Evolutionary conservation across 1,139 yeast genomes (phyloP).

Genomic region (Candida dubliniensis): DNA sequence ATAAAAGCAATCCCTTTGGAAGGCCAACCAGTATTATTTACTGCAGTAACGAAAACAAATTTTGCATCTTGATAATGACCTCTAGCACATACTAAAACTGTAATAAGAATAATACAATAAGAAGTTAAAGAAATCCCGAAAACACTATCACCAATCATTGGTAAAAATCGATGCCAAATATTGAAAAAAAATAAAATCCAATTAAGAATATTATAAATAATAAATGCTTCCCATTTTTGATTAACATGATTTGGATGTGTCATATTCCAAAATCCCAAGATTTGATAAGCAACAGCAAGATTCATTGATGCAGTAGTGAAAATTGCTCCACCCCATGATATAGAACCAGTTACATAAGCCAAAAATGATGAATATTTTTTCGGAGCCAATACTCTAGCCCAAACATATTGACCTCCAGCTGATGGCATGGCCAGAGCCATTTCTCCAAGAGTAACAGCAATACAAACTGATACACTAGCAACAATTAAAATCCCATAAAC

Average conservation of each 20-base stretch:
- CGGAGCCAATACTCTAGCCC: constrained; percentile 59
- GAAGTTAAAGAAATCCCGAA: constrained; percentile 40
- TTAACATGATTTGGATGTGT: constrained; percentile 43
- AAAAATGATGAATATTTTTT: constrained; percentile 45
- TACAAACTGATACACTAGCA: constrained; percentile 44
- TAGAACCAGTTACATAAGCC: constrained; percentile 55
- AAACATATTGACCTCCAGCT: constrained; percentile 63
- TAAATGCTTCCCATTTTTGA: constrained; percentile 53
- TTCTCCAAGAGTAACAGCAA: constrained; percentile 47
- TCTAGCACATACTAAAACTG: constrained; percentile 38
- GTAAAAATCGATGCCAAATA: constrained; percentile 39
- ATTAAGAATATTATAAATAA: constrained; percentile 45
- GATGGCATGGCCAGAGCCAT: constrained; percentile 54
- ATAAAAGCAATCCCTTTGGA: constrained; percentile 44
- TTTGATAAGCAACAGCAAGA: constrained; percentile 46
- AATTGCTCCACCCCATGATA: constrained; percentile 59
- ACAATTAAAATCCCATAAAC: constrained; percentile 68
- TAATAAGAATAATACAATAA: constrained; percentile 35
- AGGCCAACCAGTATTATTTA: constrained; percentile 43
- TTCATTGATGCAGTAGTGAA: constrained; percentile 59
- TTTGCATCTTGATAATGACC: constrained; percentile 36
- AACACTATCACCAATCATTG: constrained; percentile 35
- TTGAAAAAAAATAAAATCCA: constrained; percentile 35
- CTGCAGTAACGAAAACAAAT: constrained; percentile 41
- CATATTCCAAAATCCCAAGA: constrained; percentile 52